A percentile compares a stretch with the other conserved stretches of the same genome.
These are phyloP conservation scores for Xylaria longipes DNA, from an alignment of 495 filamentous ascomycete species.

Conservation along the genomic window DNA sequence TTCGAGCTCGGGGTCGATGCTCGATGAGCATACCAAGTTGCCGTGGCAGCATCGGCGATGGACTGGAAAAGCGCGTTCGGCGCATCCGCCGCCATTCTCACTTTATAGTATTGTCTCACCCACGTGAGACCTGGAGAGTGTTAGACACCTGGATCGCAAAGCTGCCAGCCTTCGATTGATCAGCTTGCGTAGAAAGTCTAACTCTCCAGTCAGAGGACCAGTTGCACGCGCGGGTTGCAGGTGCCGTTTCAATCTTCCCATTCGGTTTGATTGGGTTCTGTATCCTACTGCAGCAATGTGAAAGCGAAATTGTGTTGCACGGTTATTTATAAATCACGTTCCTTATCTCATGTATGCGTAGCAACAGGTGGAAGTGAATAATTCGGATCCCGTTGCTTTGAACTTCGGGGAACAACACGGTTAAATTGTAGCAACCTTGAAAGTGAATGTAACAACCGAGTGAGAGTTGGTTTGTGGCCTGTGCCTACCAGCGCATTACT, in stretches of 20 bases:
- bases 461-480: too few species aligned
- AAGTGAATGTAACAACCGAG: background rate
- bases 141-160: background rate
- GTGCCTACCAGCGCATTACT: too few species aligned
- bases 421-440: background rate
- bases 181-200: background rate
- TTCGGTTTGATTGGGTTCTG: background rate
- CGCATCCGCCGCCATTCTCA: constrained; percentile 9
- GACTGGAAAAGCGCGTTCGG: constrained; percentile 9
- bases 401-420: background rate
- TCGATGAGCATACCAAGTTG: constrained; percentile 34
- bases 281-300: background rate
- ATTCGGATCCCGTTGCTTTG: background rate
- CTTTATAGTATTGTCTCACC: background rate
- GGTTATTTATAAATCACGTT: background rate
- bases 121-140: background rate
- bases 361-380: background rate
- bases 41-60: constrained; percentile 32
- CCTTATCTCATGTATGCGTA: background rate
- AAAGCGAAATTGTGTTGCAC: background rate
- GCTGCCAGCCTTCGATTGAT: background rate
- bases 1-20: constrained; percentile 18
- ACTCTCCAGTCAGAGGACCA: background rate
- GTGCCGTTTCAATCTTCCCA: background rate
- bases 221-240: background rate